These are phyloP conservation scores for Baorangia bicolor DNA, from an alignment of 768 basidiomycete species.

Conservation along the genomic window DNA sequence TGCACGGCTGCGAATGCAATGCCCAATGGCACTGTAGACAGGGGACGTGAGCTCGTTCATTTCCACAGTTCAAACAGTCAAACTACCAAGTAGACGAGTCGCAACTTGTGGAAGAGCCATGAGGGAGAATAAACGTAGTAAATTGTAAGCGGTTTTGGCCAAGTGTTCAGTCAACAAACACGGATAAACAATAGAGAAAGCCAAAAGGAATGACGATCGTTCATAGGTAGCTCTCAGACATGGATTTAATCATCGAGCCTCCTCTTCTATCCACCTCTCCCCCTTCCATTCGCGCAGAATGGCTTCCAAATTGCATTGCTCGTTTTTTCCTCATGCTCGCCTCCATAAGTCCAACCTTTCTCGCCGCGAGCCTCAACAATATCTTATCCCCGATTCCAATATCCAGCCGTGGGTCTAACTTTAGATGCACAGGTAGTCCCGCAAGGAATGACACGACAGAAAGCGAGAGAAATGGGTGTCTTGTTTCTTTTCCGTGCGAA, in stretches of 20 bases:
- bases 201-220: background rate
- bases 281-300: conserved; percentile 77
- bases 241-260: conserved; percentile 34
- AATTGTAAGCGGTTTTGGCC: background rate
- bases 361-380: conserved; percentile 69
- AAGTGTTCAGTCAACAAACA: conserved; percentile 21
- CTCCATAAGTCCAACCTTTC: conserved; percentile 69
- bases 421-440: conserved; percentile 73
- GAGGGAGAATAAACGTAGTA: conserved; percentile 1
- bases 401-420: conserved; percentile 73
- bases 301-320: conserved; percentile 97
- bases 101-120: conserved; percentile 55
- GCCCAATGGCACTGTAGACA: conserved; percentile 36
- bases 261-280: conserved; percentile 55
- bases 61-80: background rate
- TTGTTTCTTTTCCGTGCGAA: conserved; percentile 85
- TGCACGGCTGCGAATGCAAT: conserved; percentile 42
- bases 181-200: conserved; percentile 20
- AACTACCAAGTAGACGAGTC: conserved; percentile 50
- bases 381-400: conserved; percentile 90
- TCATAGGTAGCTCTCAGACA: background rate
- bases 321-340: conserved; percentile 81
- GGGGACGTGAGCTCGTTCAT: conserved; percentile 9
- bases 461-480: conserved; percentile 89
- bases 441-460: conserved; percentile 77